phyloP scores from a whole-genome alignment of 108 stramenopile genomes.

The Poteriospumella lacustris region DNA sequence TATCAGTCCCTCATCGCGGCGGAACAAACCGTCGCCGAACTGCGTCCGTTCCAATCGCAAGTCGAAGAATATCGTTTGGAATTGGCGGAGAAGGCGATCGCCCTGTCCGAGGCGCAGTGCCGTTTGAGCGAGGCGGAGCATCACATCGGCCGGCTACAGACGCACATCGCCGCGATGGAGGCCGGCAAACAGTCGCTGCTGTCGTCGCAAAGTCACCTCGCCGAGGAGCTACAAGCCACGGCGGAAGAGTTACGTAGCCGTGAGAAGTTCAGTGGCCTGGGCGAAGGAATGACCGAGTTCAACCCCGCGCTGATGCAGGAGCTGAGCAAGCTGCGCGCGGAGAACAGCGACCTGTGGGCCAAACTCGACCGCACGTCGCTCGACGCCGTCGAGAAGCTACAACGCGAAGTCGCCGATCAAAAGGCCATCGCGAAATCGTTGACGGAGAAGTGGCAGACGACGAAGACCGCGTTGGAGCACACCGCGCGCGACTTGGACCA shows the following conservation, averaged over 20 bases:
- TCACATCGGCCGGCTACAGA: neutral
- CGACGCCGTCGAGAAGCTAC: neutral
- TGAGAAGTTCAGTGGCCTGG: neutral
- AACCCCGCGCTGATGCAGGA: constrained; percentile 20
- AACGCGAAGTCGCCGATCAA: neutral
- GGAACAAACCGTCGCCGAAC: neutral
- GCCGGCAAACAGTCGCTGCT: neutral
- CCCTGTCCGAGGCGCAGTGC: neutral
- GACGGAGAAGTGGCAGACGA: neutral
- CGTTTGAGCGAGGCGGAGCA: neutral
- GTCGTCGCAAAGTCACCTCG: neutral
- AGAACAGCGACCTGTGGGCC: neutral
- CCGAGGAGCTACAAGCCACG: neutral
- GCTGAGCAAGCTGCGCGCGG: neutral
- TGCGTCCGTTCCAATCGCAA: neutral
- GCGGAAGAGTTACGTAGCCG: neutral
- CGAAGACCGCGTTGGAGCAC: neutral
- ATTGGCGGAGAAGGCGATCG: neutral
- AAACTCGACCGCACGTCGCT: neutral
- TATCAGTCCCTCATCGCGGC: neutral
- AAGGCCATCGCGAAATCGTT: neutral
- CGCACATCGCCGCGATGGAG: neutral
- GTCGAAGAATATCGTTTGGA: neutral
- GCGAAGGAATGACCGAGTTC: constrained; percentile 14
- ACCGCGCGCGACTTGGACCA: neutral